A percentile compares a stretch with the other conserved stretches of the same genome.
Conservation (phyloP, 768 basidiomycete genomes). For the Mrakia frigida region DNA sequence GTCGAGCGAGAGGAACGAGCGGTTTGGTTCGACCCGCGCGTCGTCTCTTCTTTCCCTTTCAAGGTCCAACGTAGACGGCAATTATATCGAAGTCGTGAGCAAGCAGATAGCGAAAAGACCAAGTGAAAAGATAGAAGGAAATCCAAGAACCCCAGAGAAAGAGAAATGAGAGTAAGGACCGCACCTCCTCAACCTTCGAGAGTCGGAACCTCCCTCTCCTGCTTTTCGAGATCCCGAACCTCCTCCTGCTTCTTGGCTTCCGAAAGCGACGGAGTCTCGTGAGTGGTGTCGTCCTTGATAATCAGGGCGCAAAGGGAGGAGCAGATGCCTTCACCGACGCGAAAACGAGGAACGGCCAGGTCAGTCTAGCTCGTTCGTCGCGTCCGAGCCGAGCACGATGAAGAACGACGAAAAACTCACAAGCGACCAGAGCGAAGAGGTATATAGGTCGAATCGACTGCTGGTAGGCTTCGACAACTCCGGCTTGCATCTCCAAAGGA, state of each 20-base stretch:
- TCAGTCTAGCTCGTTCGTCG: neutral
- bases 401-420: neutral
- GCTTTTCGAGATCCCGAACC: neutral
- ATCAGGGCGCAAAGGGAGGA: neutral
- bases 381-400: neutral
- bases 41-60: too few species aligned
- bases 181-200: neutral
- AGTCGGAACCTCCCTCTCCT: neutral
- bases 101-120: too few species aligned
- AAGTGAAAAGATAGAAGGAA: too few species aligned
- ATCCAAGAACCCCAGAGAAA: neutral
- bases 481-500: constrained; percentile 10
- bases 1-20: too few species aligned
- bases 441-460: constrained; percentile 20
- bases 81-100: too few species aligned
- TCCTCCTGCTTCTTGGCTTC: neutral
- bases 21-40: too few species aligned
- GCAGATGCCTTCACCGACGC: neutral
- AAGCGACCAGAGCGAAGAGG: neutral
- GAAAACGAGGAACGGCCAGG: neutral
- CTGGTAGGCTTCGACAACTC: constrained; percentile 23
- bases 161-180: neutral
- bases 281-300: constrained; percentile 18
- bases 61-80: too few species aligned
- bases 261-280: neutral